Evolutionary conservation across 768 basidiomycete genomes (phyloP).

Genomic region (Termitomyces sp.): DNA sequence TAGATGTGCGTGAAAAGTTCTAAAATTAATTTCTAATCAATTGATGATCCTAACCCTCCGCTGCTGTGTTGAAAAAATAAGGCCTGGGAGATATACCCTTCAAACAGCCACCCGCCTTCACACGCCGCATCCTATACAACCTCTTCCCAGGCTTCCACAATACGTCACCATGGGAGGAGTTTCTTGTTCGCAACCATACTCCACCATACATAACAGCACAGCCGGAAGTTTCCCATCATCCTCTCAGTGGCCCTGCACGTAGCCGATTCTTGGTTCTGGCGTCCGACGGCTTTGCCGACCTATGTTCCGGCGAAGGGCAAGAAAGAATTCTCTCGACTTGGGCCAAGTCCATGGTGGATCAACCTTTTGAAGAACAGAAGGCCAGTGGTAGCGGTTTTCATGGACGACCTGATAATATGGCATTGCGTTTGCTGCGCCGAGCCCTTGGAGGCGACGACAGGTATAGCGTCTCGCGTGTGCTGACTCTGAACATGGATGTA

Average conservation of each 20-base stretch:
- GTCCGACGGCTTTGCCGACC: constrained; percentile 64
- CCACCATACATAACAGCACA: constrained; percentile 64
- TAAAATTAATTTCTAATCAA: constrained; percentile 11
- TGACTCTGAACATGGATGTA: constrained; percentile 60
- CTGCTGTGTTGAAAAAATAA: constrained; percentile 19
- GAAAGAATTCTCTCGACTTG: constrained; percentile 45
- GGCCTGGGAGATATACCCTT: constrained; percentile 69
- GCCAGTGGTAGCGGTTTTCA: background rate
- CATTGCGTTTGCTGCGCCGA: constrained; percentile 50
- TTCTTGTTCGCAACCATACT: constrained; percentile 54
- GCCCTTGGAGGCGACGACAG: constrained; percentile 55
- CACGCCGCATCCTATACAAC: constrained; percentile 61
- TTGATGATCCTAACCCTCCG: constrained; percentile 4
- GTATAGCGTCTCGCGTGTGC: constrained; percentile 46
- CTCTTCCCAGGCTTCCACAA: constrained; percentile 58
- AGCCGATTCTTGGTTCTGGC: constrained; percentile 51
- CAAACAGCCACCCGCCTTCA: constrained; percentile 69
- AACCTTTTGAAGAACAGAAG: constrained; percentile 17
- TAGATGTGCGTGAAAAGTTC: constrained; percentile 49
- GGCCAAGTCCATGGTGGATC: constrained; percentile 39
- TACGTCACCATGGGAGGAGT: constrained; percentile 62
- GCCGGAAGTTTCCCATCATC: constrained; percentile 59
- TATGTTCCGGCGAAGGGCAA: constrained; percentile 47
- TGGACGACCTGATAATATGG: constrained; percentile 38
- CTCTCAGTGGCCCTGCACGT: constrained; percentile 26